Evolutionary conservation across 306 rosid genomes (phyloP).

Genomic region (Betula pendula): DNA sequence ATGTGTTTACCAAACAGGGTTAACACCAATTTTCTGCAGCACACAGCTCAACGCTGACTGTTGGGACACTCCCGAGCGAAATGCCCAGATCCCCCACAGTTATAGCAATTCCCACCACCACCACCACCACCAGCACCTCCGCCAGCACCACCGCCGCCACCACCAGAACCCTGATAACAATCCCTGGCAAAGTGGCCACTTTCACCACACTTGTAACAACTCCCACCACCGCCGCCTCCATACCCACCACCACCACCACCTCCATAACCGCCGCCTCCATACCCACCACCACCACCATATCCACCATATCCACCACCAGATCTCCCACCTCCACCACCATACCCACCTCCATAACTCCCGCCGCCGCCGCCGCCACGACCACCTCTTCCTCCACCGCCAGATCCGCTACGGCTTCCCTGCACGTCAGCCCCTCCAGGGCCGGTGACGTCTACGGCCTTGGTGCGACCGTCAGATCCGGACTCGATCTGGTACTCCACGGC

Average conservation of each 20-base stretch:
- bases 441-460: constrained; percentile 83
- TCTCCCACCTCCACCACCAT: constrained; percentile 27
- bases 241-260: constrained; percentile 48
- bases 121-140: constrained; percentile 53
- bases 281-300: too few species aligned
- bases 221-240: constrained; percentile 30
- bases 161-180: constrained; percentile 39
- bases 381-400: constrained; percentile 30
- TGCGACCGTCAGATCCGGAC: constrained; percentile 52
- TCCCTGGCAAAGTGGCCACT: constrained; percentile 48
- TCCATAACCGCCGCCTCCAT: constrained; percentile 15
- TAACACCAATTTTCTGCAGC: background rate
- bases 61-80: constrained; percentile 58
- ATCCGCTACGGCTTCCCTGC: constrained; percentile 66
- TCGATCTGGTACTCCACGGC: constrained; percentile 68
- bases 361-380: constrained; percentile 22
- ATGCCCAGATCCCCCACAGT: constrained; percentile 60
- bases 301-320: constrained; percentile 22
- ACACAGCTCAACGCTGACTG: constrained; percentile 30
- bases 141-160: constrained; percentile 27
- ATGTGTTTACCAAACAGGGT: background rate
- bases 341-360: constrained; percentile 22
- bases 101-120: constrained; percentile 40
- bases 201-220: constrained; percentile 59
- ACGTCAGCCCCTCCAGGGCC: constrained; percentile 60